Conservation (phyloP, 768 basidiomycete species). For the Lyophyllum semitale region DNA sequence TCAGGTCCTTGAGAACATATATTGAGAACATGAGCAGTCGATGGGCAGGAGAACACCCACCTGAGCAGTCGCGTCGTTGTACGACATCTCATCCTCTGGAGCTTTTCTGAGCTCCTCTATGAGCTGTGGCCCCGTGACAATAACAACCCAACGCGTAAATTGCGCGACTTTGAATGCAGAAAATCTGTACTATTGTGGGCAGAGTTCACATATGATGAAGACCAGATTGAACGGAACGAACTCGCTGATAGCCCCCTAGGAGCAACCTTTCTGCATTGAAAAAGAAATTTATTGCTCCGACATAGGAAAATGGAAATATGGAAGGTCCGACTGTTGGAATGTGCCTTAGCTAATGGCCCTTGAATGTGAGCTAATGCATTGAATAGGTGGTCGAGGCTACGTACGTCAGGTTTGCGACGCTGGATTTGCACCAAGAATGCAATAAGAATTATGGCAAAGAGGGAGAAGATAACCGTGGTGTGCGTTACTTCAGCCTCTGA, state of each 20-base stretch:
- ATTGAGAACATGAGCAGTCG: neutral
- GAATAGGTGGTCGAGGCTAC: neutral
- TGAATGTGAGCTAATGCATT: neutral
- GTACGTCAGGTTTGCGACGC: conserved; percentile 4
- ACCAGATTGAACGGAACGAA: neutral
- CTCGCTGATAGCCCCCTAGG: conserved; percentile 5
- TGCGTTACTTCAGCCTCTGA: conserved; percentile 9
- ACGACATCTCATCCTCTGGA: conserved; percentile 3
- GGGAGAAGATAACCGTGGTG: neutral
- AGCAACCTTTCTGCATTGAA: conserved; percentile 5
- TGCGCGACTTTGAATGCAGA: conserved; percentile 27
- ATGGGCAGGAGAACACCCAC: neutral
- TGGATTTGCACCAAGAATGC: neutral
- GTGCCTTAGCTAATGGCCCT: conserved; percentile 20
- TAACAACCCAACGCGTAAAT: conserved; percentile 23
- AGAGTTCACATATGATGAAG: neutral
- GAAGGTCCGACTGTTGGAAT: conserved; percentile 26
- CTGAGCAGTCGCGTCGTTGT: neutral
- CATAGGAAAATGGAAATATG: conserved; percentile 19
- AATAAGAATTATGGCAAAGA: neutral
- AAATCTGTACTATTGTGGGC: neutral
- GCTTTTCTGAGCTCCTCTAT: conserved; percentile 23
- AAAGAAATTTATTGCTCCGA: conserved; percentile 21
- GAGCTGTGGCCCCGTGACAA: conserved; percentile 16
- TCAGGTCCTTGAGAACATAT: neutral